Conservation (phyloP, 345 rosid species). For the Clausena lansium region DNA sequence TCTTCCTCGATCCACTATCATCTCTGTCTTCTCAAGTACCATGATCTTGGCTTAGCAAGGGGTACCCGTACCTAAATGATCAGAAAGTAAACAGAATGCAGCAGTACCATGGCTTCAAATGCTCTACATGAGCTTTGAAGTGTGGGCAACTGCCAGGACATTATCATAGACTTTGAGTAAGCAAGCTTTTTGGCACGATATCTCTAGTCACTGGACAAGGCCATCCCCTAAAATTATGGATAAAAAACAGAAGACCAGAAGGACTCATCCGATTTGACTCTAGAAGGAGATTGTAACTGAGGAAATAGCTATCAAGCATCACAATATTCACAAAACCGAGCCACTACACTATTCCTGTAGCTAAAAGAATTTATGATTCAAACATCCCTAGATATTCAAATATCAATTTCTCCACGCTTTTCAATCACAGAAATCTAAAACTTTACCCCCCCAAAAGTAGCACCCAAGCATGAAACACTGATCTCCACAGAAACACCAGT, state of each 20-base stretch:
- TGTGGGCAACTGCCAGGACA: neutral
- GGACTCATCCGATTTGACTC: neutral
- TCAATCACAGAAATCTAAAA: neutral
- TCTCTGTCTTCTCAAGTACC: neutral
- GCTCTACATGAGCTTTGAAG: neutral
- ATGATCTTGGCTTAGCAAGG: neutral
- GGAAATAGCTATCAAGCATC: neutral
- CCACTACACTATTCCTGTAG: neutral
- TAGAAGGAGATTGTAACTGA: neutral
- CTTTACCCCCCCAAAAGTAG: slow-evolving; percentile 74
- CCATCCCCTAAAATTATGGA: neutral
- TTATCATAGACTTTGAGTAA: neutral
- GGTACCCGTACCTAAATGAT: neutral
- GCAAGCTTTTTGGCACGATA: neutral
- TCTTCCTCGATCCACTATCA: neutral
- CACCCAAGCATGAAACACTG: slow-evolving; percentile 80
- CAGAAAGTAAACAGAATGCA: neutral
- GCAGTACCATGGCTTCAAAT: neutral
- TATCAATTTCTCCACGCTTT: neutral
- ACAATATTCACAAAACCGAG: no score
- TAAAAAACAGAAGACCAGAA: neutral
- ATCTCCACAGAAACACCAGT: slow-evolving; percentile 86
- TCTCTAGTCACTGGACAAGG: neutral
- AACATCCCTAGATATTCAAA: neutral
- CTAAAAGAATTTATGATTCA: neutral